Evolutionary conservation across 805 yeast species (phyloP).

Genomic region (Starmera pachycereana): DNA sequence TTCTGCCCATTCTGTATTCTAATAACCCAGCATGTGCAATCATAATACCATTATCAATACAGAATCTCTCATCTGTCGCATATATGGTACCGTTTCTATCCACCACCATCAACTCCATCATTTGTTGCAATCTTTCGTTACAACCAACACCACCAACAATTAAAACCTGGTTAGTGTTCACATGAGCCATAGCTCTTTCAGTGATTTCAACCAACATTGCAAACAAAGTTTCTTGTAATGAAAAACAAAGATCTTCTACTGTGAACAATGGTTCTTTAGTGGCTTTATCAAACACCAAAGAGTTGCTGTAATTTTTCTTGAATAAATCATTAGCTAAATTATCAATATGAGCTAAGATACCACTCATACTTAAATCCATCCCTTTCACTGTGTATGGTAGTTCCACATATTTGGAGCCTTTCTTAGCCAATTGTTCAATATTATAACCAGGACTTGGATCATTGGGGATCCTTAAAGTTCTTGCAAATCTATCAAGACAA

Average conservation of each 20-base stretch:
- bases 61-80: conserved; percentile 94
- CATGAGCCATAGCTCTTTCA: conserved; percentile 98
- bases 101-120: conserved; percentile 93
- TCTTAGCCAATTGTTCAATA: conserved; percentile 86
- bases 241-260: conserved; percentile 82
- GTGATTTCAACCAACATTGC: conserved; percentile 98
- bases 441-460: conserved; percentile 97
- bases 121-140: conserved; percentile 79
- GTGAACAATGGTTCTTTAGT: conserved; percentile 45
- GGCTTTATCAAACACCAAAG: conserved; percentile 24
- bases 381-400: conserved; percentile 97
- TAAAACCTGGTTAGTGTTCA: conserved; percentile 75
- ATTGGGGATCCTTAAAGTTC: conserved; percentile 80
- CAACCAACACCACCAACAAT: conserved; percentile 99
- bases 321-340: conserved; percentile 66
- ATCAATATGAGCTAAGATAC: conserved; percentile 81
- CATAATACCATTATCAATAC: conserved; percentile 98
- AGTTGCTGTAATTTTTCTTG: conserved; percentile 28
- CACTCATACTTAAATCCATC: conserved; percentile 96
- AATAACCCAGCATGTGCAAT: conserved; percentile 96
- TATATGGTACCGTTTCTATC: conserved; percentile 84
- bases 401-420: conserved; percentile 47
- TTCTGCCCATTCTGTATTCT: conserved; percentile 72
- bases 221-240: conserved; percentile 84
- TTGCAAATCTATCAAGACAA: conserved; percentile 91